phyloP scores from a whole-genome alignment of 2,329 filamentous ascomycete genomes.

The Shiraia sp. region DNA sequence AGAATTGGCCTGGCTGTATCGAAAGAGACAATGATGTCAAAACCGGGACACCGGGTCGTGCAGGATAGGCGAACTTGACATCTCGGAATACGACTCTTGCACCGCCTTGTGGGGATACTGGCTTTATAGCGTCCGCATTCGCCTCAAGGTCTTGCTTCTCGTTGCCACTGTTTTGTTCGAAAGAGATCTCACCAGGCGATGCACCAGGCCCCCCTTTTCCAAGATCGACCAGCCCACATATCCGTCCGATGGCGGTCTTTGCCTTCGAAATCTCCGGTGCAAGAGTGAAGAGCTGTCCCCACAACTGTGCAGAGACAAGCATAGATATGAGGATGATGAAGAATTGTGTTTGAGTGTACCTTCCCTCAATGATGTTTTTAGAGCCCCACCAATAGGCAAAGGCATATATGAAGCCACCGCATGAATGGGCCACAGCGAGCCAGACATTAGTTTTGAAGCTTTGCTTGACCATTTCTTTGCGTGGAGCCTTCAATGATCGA shows the following conservation, averaged over 20 bases:
- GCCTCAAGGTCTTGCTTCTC: conserved; percentile 42
- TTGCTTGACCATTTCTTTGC: conserved; percentile 54
- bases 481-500: conserved; percentile 51
- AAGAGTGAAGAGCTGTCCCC: conserved; percentile 74
- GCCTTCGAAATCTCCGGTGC: conserved; percentile 75
- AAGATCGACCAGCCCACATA: conserved; percentile 65
- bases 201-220: conserved; percentile 20
- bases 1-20: conserved; percentile 63
- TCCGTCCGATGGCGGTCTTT: conserved; percentile 70
- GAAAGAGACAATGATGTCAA: conserved; percentile 61
- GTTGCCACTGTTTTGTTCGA: conserved; percentile 77
- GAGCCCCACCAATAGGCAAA: conserved; percentile 82
- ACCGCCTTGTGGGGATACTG: conserved; percentile 67
- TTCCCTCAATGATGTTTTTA: conserved; percentile 67
- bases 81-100: conserved; percentile 59
- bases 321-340: conserved; percentile 74
- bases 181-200: conserved; percentile 85
- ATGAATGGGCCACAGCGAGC: conserved; percentile 63
- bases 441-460: conserved; percentile 61
- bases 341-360: conserved; percentile 70
- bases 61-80: conserved; percentile 68
- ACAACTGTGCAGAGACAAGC: conserved; percentile 72
- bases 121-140: conserved; percentile 48
- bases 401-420: conserved; percentile 71
- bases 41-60: conserved; percentile 61